These are phyloP conservation scores for Podospora pseudocomata DNA, from an alignment of 495 filamentous ascomycete genomes.

Conservation along the genomic window DNA sequence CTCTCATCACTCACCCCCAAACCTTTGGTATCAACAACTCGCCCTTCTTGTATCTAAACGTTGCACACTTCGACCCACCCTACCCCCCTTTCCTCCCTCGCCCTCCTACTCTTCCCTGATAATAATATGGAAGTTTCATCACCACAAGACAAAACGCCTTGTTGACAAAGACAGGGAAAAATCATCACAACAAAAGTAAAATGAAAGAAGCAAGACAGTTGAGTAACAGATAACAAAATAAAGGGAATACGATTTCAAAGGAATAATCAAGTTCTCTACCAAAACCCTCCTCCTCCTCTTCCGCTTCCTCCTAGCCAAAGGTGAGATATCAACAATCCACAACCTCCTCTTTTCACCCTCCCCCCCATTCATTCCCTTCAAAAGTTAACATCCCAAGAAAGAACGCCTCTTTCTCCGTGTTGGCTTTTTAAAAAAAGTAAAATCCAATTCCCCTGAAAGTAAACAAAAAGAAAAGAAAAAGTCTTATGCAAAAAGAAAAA, in stretches of 20 bases:
- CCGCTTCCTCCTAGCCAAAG: neutral
- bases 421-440: neutral
- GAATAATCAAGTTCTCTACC: neutral
- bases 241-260: conserved; percentile 5
- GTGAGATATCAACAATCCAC: neutral
- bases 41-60: neutral
- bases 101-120: neutral
- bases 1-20: neutral
- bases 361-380: too few relatives aligned
- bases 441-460: neutral
- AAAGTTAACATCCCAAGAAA: neutral
- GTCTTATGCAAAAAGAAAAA: neutral
- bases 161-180: neutral
- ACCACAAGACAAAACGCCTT: neutral
- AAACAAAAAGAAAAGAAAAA: neutral
- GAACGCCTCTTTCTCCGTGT: neutral
- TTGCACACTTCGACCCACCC: neutral
- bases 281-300: neutral
- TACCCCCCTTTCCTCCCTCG: neutral
- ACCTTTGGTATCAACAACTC: neutral
- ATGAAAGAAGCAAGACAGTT: neutral
- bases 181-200: neutral
- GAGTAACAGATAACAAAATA: neutral
- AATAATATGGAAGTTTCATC: neutral
- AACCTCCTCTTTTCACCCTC: neutral